Base-by-base conservation (phyloP, 1,284 basidiomycete species). In the Ceratobasidium sp. region DNA sequence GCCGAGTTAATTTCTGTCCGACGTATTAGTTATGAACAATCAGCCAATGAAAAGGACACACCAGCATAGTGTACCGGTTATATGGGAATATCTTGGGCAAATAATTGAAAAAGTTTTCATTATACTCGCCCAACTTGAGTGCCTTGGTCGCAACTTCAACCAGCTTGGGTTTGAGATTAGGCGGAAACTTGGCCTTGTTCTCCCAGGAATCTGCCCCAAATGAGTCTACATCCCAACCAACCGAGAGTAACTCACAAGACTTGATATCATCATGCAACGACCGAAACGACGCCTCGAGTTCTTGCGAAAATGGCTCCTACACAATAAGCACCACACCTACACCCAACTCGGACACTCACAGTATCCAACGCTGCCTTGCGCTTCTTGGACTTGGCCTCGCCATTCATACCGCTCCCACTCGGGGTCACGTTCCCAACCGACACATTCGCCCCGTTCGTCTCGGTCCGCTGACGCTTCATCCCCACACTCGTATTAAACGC, bases 31-130 rank as follows among this genome's bases (percentile, higher is more conserved):
- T 42, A 31, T 38, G 27, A 35, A 22, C 31, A 32, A 32, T 10
- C 6, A 27, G 22, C 6, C 17, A 25, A 65, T 52, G 13, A 72
- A 45, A 2, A 35, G 42, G 17, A 79, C 86, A 55, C 67, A 90
- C 89, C 57, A 82, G 89, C 90, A 92, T 92, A 0, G 91, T 93
- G 78, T 92, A 96, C 74, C 91, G 90, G 79, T 97, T 97, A 77
- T 96, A 96, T 0, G 94, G 94, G 76, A 97, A 96, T 49, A 96
- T 80, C 32, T 81, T 83, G 0, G 94, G 93, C 87, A 97, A 90
- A 42, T 90, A 82, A 75, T 88, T 89, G 81, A 96, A 96, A 77
- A 96, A 96, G 76, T 92, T 88, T 22, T 96, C 93, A 75, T 94
- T 90, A 79, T 95, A 96, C 77, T 96, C 91, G 77, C 88, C 91